Percentiles rank a stretch among this genome's conserved stretches.
Conservation (phyloP, 1,284 basidiomycete genomes). For the Ceratobasidium theobromae region DNA sequence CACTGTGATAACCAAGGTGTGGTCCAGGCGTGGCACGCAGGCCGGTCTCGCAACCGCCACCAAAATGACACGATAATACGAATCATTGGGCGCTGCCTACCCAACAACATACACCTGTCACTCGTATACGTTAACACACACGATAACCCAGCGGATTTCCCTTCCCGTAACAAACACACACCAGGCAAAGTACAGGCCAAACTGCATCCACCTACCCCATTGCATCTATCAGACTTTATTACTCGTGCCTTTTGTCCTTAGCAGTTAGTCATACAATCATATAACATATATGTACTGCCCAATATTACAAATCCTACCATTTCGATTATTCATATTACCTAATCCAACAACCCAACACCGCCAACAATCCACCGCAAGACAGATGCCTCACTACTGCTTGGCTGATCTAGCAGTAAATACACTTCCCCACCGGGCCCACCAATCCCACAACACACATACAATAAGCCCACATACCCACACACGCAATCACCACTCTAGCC, state of each 20-base stretch:
- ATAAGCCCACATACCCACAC: no score
- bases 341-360: no score
- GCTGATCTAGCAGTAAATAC: no score
- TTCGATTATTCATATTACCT: no score
- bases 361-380: no score
- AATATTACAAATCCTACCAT: no score
- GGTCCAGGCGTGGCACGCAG: conserved; percentile 44
- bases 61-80: conserved; percentile 45
- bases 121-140: conserved; percentile 35
- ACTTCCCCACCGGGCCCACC: no score
- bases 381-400: no score
- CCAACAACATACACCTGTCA: conserved; percentile 2
- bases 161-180: conserved; percentile 18
- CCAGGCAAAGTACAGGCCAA: not conserved
- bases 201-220: not conserved
- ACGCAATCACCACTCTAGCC: no score
- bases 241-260: not conserved
- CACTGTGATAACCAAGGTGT: conserved; percentile 49
- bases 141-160: conserved; percentile 36
- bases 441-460: no score
- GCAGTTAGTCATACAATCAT: no score
- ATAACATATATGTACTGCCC: no score
- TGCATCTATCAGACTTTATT: not conserved
- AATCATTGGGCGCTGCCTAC: not conserved
- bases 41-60: conserved; percentile 42